These are phyloP conservation scores for Lactarius akahatsu DNA, from an alignment of 768 basidiomycete genomes.

Conservation along the genomic window DNA sequence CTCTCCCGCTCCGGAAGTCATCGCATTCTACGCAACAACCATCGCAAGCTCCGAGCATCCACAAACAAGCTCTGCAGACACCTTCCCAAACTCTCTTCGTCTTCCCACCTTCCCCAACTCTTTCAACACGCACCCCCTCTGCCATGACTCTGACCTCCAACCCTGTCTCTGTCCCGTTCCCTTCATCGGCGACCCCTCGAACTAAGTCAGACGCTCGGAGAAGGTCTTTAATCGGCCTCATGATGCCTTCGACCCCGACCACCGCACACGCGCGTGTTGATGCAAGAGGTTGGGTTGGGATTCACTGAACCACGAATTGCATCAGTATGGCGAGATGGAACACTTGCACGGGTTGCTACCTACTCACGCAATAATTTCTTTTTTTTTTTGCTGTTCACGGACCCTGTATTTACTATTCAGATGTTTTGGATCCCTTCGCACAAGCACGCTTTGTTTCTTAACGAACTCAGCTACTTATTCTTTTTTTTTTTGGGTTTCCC, in stretches of 20 bases:
- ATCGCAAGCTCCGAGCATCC: conserved; percentile 32
- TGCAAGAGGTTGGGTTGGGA: conserved; percentile 73
- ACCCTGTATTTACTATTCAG: conserved; percentile 2
- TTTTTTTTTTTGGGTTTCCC: conserved; percentile 9
- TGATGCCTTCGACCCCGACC: conserved; percentile 68
- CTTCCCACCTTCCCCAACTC: conserved; percentile 74
- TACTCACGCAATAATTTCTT: conserved; percentile 1
- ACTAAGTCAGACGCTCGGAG: conserved; percentile 65
- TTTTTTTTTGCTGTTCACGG: conserved; percentile 5
- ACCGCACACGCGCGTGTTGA: conserved; percentile 83
- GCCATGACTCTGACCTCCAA: conserved; percentile 80
- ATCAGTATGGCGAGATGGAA: conserved; percentile 4
- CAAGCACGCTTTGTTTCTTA: conserved; percentile 12
- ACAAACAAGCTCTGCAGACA: conserved; percentile 38
- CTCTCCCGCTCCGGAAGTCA: conserved; percentile 48
- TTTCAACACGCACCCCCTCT: conserved; percentile 63
- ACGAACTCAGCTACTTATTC: conserved; percentile 28
- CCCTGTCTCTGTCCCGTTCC: conserved; percentile 52
- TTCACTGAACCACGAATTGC: conserved; percentile 37
- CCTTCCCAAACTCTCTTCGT: conserved; percentile 86
- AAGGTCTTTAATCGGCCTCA: conserved; percentile 71
- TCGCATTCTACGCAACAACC: conserved; percentile 29
- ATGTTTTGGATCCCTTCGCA: neutral
- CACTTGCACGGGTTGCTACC: neutral
- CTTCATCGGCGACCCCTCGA: conserved; percentile 61